Percentiles rank a stretch among this genome's conserved stretches.
Evolutionary conservation across 371 early-diverging fungal species (phyloP).

Genomic region (Circinella umbellata): DNA sequence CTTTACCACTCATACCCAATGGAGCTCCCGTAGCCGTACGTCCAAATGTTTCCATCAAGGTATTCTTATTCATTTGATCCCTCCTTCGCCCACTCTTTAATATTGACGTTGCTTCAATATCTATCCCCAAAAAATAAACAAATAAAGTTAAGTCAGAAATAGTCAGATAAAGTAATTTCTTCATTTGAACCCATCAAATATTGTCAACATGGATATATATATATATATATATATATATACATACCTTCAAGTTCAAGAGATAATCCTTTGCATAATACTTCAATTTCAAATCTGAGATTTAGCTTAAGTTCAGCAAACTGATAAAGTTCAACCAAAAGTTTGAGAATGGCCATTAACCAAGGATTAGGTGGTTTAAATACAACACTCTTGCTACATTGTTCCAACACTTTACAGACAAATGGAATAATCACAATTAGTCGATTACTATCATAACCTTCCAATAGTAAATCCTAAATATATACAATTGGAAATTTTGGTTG

Average conservation of each 20-base stretch:
- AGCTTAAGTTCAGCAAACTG: constrained; percentile 91
- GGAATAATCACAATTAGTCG: constrained; percentile 95
- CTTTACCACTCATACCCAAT: neutral
- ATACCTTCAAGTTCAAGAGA: constrained; percentile 75
- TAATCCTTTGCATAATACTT: constrained; percentile 93
- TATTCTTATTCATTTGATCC: constrained; percentile 38
- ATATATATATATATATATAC: neutral
- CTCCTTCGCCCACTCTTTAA: constrained; percentile 70
- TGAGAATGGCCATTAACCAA: constrained; percentile 95
- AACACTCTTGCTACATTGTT: constrained; percentile 81
- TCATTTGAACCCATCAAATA: too few species aligned
- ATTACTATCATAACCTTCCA: constrained; percentile 89
- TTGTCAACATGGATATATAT: too few species aligned
- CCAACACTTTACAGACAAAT: constrained; percentile 96
- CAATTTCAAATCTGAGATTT: constrained; percentile 96
- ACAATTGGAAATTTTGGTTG: too few species aligned
- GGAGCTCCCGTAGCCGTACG: neutral
- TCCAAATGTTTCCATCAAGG: constrained; percentile 21
- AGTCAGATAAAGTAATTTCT: too few species aligned
- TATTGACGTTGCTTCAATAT: constrained; percentile 78
- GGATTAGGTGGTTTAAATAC: constrained; percentile 97
- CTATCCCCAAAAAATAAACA: constrained; percentile 23
- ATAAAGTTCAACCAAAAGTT: constrained; percentile 90
- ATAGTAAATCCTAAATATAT: constrained; percentile 70
- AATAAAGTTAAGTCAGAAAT: neutral